Conservation (phyloP, 2,329 filamentous ascomycete genomes). For the Nemania abortiva region DNA sequence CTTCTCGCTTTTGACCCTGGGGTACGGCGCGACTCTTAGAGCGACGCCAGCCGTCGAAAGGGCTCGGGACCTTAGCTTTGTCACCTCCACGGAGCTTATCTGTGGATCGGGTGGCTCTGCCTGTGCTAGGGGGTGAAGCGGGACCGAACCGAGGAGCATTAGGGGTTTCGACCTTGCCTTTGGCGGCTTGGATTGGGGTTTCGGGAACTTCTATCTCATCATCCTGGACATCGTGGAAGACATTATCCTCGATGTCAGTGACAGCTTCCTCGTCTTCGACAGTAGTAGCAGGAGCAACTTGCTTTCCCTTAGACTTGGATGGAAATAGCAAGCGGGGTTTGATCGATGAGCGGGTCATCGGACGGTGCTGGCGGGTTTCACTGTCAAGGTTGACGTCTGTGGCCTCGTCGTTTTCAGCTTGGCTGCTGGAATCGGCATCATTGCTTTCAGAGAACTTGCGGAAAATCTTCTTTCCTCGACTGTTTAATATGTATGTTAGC, state of each 20-base stretch:
- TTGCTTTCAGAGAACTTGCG: constrained; percentile 69
- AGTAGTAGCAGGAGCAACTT: constrained; percentile 53
- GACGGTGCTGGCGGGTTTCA: constrained; percentile 49
- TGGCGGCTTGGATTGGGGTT: constrained; percentile 50
- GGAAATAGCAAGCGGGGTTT: constrained; percentile 81
- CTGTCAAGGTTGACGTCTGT: constrained; percentile 41
- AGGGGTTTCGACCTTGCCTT: constrained; percentile 61
- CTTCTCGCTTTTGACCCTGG: constrained; percentile 60
- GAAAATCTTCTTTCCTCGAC: constrained; percentile 84
- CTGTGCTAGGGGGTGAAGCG: constrained; percentile 72
- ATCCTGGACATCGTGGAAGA: constrained; percentile 53
- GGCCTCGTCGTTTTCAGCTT: constrained; percentile 49
- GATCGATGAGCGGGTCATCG: constrained; percentile 74
- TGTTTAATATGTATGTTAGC: constrained; percentile 52
- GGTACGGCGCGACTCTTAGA: constrained; percentile 66
- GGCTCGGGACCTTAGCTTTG: constrained; percentile 59
- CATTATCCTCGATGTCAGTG: constrained; percentile 69
- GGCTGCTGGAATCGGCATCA: constrained; percentile 52
- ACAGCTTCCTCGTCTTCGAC: constrained; percentile 69
- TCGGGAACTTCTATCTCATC: constrained; percentile 55
- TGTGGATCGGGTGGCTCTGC: constrained; percentile 68
- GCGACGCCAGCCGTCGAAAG: constrained; percentile 77
- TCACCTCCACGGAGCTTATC: constrained; percentile 61
- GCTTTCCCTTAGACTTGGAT: constrained; percentile 61
- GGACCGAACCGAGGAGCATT: constrained; percentile 68